Conservation (phyloP, 75 land plant species). For the Selaginella moellendorffii region DNA sequence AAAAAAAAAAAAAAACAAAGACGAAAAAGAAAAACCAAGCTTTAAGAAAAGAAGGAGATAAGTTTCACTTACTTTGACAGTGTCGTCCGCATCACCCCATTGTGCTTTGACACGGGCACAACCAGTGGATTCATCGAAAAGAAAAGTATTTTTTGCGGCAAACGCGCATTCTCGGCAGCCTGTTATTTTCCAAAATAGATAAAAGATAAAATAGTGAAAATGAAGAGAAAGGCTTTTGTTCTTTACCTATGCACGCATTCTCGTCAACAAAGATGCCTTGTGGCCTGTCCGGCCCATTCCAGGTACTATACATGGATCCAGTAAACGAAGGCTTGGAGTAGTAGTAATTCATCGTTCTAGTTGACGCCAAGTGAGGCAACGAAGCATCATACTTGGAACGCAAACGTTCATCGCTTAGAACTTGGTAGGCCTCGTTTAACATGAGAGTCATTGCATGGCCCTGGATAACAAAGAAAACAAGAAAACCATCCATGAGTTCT, state of each 20-base stretch:
- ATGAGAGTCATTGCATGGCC: conserved; percentile 41
- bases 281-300: conserved; percentile 48
- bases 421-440: conserved; percentile 46
- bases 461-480: conserved; percentile 15
- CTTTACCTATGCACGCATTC: conserved; percentile 56
- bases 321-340: conserved; percentile 6
- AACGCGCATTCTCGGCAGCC: conserved; percentile 55
- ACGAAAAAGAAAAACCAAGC: too few relatives aligned
- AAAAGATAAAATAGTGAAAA: neutral
- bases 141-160: conserved; percentile 44
- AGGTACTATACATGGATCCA: conserved; percentile 30
- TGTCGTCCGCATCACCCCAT: conserved; percentile 34
- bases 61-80: conserved; percentile 52
- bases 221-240: neutral
- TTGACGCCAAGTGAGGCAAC: conserved; percentile 8
- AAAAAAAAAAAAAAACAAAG: too few relatives aligned
- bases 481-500: too few relatives aligned
- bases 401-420: conserved; percentile 27
- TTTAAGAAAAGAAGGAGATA: too few relatives aligned
- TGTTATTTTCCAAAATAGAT: conserved; percentile 3
- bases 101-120: conserved; percentile 48
- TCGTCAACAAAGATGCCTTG: conserved; percentile 58
- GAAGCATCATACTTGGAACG: conserved; percentile 18
- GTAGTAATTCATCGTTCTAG: conserved; percentile 4
- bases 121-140: conserved; percentile 43